Base-by-base conservation (phyloP, 345 rosid genomes). In the Eucalyptus victrix region DNA sequence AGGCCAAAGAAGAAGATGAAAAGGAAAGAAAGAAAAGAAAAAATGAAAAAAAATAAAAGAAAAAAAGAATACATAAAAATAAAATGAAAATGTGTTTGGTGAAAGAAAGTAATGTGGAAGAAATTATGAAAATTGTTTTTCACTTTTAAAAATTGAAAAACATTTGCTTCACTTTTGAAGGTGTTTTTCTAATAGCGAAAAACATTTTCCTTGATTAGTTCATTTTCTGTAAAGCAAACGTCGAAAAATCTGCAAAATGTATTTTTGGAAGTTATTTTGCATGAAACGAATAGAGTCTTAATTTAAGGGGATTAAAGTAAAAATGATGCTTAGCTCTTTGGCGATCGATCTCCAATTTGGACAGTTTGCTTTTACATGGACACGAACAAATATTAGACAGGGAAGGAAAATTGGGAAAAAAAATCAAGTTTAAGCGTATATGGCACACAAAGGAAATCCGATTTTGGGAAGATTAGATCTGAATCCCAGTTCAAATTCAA, bases 171-270 rank as follows among this genome's bases (percentile, higher is more conserved):
- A 53, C 56, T 53, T 53, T 53, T 53, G 56, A 53, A 53, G 2
- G 24, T 53, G 56, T 53, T 53, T 53, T 53, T 53, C 9, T 53
- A 53, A 53, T 19, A 53, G 5, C 1, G 5, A 53, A 53, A 53
- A 19, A 19, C 2, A 8, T 8, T 53, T 53, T 53, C 24, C 10
- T 53, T 19, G 10, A 53, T 53, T 53, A 53, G 10, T 53, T 53
- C 4, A 19, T 19, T 53, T 1, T 53, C 5, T 0, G 2, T 53
- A 7, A 53, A 53, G 7, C 0, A 1, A 53, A 53, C 2, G 2
- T 53, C 0, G 2, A 53, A 53, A 53, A 53, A 53, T 53, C 1
- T 8, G 10, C 23, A 53, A 53, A 19, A 53, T 53, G 10, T 53
- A 0, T 19, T 19, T 0, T 3, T 18, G 2, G 0, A 53, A 53